These are phyloP conservation scores for Penicillium daleae DNA, from an alignment of 495 filamentous ascomycete genomes.

Conservation along the genomic window DNA sequence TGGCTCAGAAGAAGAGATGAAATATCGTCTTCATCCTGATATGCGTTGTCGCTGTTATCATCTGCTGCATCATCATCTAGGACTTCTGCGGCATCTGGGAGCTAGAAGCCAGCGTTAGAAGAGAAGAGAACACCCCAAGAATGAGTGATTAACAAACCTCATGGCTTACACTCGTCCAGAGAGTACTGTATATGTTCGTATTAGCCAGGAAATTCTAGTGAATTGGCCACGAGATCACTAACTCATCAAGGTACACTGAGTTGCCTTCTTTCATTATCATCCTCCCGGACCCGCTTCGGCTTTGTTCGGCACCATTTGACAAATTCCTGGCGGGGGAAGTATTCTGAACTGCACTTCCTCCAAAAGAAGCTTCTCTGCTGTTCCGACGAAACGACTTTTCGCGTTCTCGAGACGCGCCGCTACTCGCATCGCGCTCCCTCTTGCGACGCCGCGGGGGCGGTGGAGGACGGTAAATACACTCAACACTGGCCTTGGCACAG, in stretches of 20 bases:
- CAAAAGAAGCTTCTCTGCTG: background rate
- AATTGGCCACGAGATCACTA: constrained; percentile 4
- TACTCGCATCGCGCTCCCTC: constrained; percentile 49
- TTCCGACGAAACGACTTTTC: constrained; percentile 15
- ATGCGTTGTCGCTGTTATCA: constrained; percentile 18
- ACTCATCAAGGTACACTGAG: constrained; percentile 55
- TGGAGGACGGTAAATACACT: constrained; percentile 63
- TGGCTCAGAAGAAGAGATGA: constrained; percentile 28
- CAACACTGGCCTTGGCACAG: constrained; percentile 61
- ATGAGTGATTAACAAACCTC: constrained; percentile 42
- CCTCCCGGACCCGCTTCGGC: constrained; percentile 27
- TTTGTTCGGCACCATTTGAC: constrained; percentile 1
- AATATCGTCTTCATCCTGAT: constrained; percentile 29
- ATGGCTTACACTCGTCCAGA: constrained; percentile 56
- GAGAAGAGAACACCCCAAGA: background rate
- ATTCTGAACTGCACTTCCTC: background rate
- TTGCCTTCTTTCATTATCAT: constrained; percentile 43
- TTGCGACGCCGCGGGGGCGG: constrained; percentile 61
- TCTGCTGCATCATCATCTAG: constrained; percentile 35
- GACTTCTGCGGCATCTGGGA: constrained; percentile 53
- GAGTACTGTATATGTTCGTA: constrained; percentile 31
- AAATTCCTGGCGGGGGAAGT: background rate
- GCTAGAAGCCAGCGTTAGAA: constrained; percentile 29
- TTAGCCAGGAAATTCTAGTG: background rate
- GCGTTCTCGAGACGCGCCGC: constrained; percentile 47